Evolutionary conservation across 2,329 filamentous ascomycete species (phyloP), one percentile per base, ranked within the genome.

Genomic region (Penicillium corylophilum): DNA sequence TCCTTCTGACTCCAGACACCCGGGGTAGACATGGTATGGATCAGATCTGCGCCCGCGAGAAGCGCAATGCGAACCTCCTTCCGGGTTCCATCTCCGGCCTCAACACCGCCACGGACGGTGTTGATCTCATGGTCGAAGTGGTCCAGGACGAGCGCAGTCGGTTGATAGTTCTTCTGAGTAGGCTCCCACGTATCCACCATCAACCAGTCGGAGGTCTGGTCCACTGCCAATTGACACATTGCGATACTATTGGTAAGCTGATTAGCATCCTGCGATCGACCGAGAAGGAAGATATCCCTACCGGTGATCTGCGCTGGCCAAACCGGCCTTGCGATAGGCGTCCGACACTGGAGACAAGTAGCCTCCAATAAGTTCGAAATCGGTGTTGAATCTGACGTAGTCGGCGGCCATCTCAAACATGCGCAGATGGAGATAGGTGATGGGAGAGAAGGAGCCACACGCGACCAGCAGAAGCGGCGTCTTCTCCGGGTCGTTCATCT

Each of bases 101-200:
- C 81, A 26, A 94, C 83, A 6, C 92, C 92, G 35, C 87, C 86
- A 26, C 86, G 77, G 40, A 90, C 82, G 22, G 83, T 81, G 69
- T 96, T 96, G 68, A 96, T 89, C 70, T 96, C 90, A 67, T 93
- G 77, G 60, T 95, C 86, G 64, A 96, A 94, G 73, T 96, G 93
- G 66, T 95, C 90, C 44, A 96, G 79, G 36, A 96, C 92, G 62
- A 88, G 83, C 35, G 92, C 93, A 1, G 93, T 97, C 15, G 91
- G 90, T 56, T 90, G 86, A 69, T 96, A 97, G 60, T 88, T 81
- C 65, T 86, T 83, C 74, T 95, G 85, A 63, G 88, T 78, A n/a
- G 90, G 88, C 77, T 96, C 92, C 87, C 89, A 95, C 0, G 88
- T 85, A 68, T 95, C 90, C 41, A 94, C 89, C 84, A 90, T 90